phyloP scores from a whole-genome alignment of 129 eudicot genomes.

The Ambrosia artemisiifolia region DNA sequence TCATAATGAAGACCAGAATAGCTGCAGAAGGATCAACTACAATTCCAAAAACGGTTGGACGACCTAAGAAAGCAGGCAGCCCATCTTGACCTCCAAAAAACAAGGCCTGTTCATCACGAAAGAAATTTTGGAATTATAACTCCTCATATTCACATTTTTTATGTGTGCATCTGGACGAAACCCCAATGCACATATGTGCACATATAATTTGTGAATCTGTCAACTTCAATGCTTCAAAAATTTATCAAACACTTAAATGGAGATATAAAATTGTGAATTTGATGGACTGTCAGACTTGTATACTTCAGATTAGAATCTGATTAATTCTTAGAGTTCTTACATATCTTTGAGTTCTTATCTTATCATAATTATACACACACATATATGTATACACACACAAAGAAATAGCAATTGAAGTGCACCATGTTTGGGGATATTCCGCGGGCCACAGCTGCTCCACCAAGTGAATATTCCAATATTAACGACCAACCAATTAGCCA shows the following conservation, averaged over 20 bases:
- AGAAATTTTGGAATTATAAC: too few species aligned
- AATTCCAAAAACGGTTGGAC: constrained; percentile 66
- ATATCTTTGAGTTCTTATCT: background rate
- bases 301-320: background rate
- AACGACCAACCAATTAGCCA: constrained; percentile 98
- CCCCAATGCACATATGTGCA: background rate
- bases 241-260: background rate
- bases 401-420: constrained; percentile 17
- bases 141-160: background rate
- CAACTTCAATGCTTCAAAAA: background rate
- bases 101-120: constrained; percentile 48
- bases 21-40: constrained; percentile 97
- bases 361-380: background rate
- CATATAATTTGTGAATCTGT: background rate
- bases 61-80: constrained; percentile 78
- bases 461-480: constrained; percentile 92
- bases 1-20: constrained; percentile 66
- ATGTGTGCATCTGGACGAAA: background rate
- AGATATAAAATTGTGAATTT: background rate
- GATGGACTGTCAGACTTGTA: background rate
- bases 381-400: background rate
- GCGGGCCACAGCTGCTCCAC: constrained; percentile 99
- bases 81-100: constrained; percentile 83
- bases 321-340: background rate
- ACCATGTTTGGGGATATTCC: constrained; percentile 99